A percentile compares a stretch with the other conserved stretches of the same genome.
Evolutionary conservation across 108 stramenopile genomes (phyloP).

Genomic region (Fistulifera pelliculosa): DNA sequence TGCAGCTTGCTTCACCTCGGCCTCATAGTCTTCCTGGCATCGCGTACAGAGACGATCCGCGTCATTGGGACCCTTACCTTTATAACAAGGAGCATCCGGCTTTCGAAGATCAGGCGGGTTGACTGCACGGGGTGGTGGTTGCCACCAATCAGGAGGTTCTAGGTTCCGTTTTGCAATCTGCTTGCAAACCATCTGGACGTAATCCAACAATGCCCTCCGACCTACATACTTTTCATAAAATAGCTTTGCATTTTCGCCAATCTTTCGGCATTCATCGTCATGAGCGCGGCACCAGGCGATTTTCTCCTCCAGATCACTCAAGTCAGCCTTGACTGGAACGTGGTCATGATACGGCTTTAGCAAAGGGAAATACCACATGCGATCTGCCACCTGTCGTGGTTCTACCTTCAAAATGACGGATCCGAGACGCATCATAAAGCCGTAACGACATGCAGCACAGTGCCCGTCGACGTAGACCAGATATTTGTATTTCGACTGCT

Average conservation of each 20-base stretch:
- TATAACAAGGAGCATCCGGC: slow-evolving; percentile 59
- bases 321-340: slow-evolving; percentile 92
- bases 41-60: slow-evolving; percentile 53
- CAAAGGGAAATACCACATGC: slow-evolving; percentile 99
- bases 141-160: slow-evolving; percentile 67
- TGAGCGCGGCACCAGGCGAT: slow-evolving; percentile 94
- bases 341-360: slow-evolving; percentile 92
- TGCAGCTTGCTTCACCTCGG: slow-evolving; percentile 34
- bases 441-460: slow-evolving; percentile 99
- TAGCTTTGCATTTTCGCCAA: slow-evolving; percentile 64
- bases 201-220: slow-evolving; percentile 82
- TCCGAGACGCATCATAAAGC: slow-evolving; percentile 99
- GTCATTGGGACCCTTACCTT: slow-evolving; percentile 38
- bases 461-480: slow-evolving; percentile 98
- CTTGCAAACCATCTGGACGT: slow-evolving; percentile 82
- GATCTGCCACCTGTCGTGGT: slow-evolving; percentile 87
- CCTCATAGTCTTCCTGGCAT: slow-evolving; percentile 60
- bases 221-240: slow-evolving; percentile 84
- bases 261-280: slow-evolving; percentile 90
- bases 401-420: slow-evolving; percentile 96
- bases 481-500: slow-evolving; percentile 96
- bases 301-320: slow-evolving; percentile 94
- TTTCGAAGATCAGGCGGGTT: slow-evolving; percentile 54
- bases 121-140: slow-evolving; percentile 33
- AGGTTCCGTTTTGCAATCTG: slow-evolving; percentile 75